Percentiles rank a stretch among this genome's conserved stretches.
Evolutionary conservation across 306 rosid species (phyloP).

Genomic region (Delonix regia): DNA sequence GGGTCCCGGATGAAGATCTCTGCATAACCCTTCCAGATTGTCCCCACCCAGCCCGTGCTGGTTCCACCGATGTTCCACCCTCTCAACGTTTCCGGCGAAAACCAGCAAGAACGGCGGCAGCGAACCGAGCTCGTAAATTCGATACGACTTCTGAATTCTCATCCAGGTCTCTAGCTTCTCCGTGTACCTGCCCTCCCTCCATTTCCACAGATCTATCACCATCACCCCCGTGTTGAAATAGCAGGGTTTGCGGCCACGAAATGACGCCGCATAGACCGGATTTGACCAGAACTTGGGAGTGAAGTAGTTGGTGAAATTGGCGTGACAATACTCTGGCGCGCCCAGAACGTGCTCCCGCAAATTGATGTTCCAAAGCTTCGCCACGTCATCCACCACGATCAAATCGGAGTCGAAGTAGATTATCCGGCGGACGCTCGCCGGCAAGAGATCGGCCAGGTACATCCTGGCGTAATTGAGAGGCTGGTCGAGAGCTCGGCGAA

Average conservation of each 20-base stretch:
- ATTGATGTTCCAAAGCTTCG: conserved; percentile 76
- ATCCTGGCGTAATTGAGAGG: conserved; percentile 91
- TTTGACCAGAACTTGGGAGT: conserved; percentile 77
- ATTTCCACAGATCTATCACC: conserved; percentile 84
- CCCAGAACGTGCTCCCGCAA: conserved; percentile 68
- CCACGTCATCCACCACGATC: conserved; percentile 86
- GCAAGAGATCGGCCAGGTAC: conserved; percentile 77
- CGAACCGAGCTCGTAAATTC: conserved; percentile 90
- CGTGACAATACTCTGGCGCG: conserved; percentile 95
- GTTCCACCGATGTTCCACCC: conserved; percentile 90
- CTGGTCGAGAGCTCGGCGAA: conserved; percentile 87
- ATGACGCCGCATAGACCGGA: conserved; percentile 51
- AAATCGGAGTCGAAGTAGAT: conserved; percentile 92
- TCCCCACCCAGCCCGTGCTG: conserved; percentile 97
- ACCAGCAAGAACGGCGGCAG: conserved; percentile 85
- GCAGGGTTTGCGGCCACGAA: conserved; percentile 61
- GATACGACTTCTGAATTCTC: conserved; percentile 74
- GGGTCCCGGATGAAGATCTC: conserved; percentile 86
- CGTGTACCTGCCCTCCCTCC: conserved; percentile 79
- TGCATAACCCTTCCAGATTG: conserved; percentile 74
- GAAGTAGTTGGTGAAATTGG: conserved; percentile 87
- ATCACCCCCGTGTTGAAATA: conserved; percentile 96
- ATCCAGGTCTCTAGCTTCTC: conserved; percentile 80
- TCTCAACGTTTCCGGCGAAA: conserved; percentile 77
- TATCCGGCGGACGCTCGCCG: conserved; percentile 65